phyloP scores from a whole-genome alignment of 305 asterid species.

The Solanum hybrid region DNA sequence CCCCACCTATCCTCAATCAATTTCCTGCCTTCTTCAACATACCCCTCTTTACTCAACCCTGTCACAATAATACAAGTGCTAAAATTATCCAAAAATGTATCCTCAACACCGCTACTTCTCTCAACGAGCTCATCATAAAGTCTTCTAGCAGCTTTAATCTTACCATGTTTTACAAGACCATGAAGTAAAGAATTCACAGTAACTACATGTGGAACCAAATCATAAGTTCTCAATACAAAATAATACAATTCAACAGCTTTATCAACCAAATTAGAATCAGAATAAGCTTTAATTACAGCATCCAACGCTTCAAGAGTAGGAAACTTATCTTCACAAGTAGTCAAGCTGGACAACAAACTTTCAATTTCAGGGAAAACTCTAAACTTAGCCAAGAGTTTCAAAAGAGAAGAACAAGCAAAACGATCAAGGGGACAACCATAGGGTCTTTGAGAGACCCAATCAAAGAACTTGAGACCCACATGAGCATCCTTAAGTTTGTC shows the following conservation, averaged over 20 bases:
- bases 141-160: slow-evolving; percentile 39
- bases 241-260: slow-evolving; percentile 55
- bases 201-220: slow-evolving; percentile 42
- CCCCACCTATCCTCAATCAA: slow-evolving; percentile 86
- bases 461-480: slow-evolving; percentile 67
- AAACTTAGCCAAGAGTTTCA: slow-evolving; percentile 67
- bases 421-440: slow-evolving; percentile 44
- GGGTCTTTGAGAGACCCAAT: slow-evolving; percentile 40
- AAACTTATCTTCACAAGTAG: slow-evolving; percentile 46
- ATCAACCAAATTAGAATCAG: slow-evolving; percentile 38
- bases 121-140: slow-evolving; percentile 49
- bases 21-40: slow-evolving; percentile 57
- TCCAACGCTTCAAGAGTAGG: slow-evolving; percentile 67
- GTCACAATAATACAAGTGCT: slow-evolving; percentile 73
- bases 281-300: slow-evolving; percentile 47
- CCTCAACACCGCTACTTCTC: slow-evolving; percentile 28
- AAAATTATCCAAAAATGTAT: slow-evolving; percentile 46
- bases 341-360: slow-evolving; percentile 34
- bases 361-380: slow-evolving; percentile 51
- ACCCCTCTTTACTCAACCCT: slow-evolving; percentile 69
- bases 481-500: slow-evolving; percentile 67
- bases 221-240: slow-evolving; percentile 29
- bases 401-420: slow-evolving; percentile 68
- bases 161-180: slow-evolving; percentile 53
- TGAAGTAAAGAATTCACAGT: slow-evolving; percentile 77